Evolutionary conservation across 768 basidiomycete species (phyloP).

Genomic region (Omphalotus guepiniiformis): DNA sequence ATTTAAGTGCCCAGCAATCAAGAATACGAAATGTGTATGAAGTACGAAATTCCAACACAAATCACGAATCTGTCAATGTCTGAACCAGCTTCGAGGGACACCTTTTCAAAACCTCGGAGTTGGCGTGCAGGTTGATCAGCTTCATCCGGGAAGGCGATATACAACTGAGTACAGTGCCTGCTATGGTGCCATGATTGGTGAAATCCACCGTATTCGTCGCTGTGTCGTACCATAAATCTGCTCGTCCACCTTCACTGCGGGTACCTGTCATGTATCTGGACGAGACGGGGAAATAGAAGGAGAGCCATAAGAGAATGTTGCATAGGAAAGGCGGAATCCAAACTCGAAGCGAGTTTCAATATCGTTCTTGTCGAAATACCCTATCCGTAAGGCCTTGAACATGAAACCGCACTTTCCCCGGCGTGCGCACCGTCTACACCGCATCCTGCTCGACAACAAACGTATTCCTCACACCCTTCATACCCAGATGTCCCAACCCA

Average conservation of each 20-base stretch:
- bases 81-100: conserved; percentile 12
- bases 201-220: conserved; percentile 18
- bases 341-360: conserved; percentile 19
- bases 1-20: too few species aligned
- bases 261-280: too few species aligned
- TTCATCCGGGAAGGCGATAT: conserved; percentile 16
- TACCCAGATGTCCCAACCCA: conserved; percentile 50
- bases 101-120: conserved; percentile 19
- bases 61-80: too few species aligned
- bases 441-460: conserved; percentile 30
- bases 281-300: background rate
- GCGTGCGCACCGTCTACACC: too few species aligned
- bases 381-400: conserved; percentile 65
- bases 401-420: conserved; percentile 47
- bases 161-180: conserved; percentile 23
- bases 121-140: conserved; percentile 16
- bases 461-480: conserved; percentile 29
- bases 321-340: conserved; percentile 36
- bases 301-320: conserved; percentile 31
- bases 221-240: background rate
- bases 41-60: too few species aligned
- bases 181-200: conserved; percentile 20
- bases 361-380: conserved; percentile 29
- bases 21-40: too few species aligned
- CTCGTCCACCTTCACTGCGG: background rate